Conservation (phyloP, 192 early-diverging fungal species). For the Diversispora epigaea region DNA sequence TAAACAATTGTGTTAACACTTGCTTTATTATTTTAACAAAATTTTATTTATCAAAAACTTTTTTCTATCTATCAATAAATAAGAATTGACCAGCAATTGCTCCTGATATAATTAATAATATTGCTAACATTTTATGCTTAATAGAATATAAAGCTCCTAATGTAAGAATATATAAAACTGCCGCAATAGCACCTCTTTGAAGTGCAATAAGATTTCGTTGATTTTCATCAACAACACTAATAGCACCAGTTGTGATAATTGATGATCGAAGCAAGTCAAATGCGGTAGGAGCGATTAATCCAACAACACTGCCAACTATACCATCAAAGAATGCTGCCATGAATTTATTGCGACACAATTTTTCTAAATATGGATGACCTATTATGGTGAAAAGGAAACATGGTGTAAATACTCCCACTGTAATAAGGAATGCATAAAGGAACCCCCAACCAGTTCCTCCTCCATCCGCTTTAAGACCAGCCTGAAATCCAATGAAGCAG, state of each 20-base stretch:
- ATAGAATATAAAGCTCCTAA: constrained; percentile 24
- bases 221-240: not conserved
- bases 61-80: not conserved
- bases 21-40: no score
- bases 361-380: constrained; percentile 28
- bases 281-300: constrained; percentile 30
- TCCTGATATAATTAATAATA: constrained; percentile 20
- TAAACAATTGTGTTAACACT: no score
- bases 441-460: constrained; percentile 31
- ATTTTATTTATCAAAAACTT: no score
- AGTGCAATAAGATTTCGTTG: not conserved
- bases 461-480: constrained; percentile 27
- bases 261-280: constrained; percentile 28
- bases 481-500: constrained; percentile 43
- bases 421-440: constrained; percentile 30
- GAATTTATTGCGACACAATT: constrained; percentile 32
- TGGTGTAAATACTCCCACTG: constrained; percentile 33
- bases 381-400: constrained; percentile 37
- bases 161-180: constrained; percentile 23
- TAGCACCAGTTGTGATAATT: not conserved
- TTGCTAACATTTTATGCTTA: not conserved
- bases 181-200: constrained; percentile 11
- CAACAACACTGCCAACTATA: constrained; percentile 32
- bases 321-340: constrained; percentile 37
- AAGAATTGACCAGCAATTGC: constrained; percentile 35